Percentiles rank a stretch among this genome's conserved stretches.
Evolutionary conservation across 2,329 filamentous ascomycete genomes (phyloP).

Genomic region (Pestalotiopsis sp.): DNA sequence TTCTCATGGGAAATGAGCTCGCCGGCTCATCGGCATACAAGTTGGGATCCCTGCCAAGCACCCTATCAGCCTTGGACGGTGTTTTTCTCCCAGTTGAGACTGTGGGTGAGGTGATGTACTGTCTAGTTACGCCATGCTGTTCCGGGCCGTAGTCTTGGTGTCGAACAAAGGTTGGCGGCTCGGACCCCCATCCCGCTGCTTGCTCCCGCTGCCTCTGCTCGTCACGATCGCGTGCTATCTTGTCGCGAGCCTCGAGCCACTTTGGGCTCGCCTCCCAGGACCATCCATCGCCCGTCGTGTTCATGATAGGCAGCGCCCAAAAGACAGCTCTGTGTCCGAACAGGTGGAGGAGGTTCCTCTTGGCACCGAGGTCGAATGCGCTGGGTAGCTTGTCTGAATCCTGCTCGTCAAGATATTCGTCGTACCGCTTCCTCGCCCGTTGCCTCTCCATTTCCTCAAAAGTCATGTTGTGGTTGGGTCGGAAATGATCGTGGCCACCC

Average conservation of each 20-base stretch:
- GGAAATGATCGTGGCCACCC: slow-evolving; percentile 35
- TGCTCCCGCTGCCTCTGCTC: slow-evolving; percentile 66
- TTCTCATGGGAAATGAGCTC: slow-evolving; percentile 45
- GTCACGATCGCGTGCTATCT: slow-evolving; percentile 58
- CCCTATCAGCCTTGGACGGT: slow-evolving; percentile 60
- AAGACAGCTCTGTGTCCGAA: slow-evolving; percentile 74
- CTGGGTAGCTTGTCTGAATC: slow-evolving; percentile 88
- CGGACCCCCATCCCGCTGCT: slow-evolving; percentile 67
- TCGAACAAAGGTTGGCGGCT: slow-evolving; percentile 25
- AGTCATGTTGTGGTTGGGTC: slow-evolving; percentile 51
- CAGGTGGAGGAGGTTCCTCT: slow-evolving; percentile 76
- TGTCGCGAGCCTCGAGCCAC: slow-evolving; percentile 75
- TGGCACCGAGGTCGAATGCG: slow-evolving; percentile 89
- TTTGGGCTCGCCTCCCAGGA: slow-evolving; percentile 82
- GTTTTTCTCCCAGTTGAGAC: slow-evolving; percentile 34
- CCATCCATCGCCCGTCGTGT: slow-evolving; percentile 92
- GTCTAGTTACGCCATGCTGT: slow-evolving; percentile 29
- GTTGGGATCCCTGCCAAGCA: slow-evolving; percentile 59
- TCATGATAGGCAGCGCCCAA: slow-evolving; percentile 82
- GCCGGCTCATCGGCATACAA: slow-evolving; percentile 53
- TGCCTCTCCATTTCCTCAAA: slow-evolving; percentile 59
- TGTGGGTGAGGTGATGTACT: slow-evolving; percentile 31
- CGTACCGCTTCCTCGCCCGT: slow-evolving; percentile 57
- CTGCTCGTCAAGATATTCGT: slow-evolving; percentile 84
- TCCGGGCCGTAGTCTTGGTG: slow-evolving; percentile 25